A percentile compares a stretch with the other conserved stretches of the same genome.
phyloP scores from a whole-genome alignment of 306 rosid genomes.

The Cicer yamashitae region DNA sequence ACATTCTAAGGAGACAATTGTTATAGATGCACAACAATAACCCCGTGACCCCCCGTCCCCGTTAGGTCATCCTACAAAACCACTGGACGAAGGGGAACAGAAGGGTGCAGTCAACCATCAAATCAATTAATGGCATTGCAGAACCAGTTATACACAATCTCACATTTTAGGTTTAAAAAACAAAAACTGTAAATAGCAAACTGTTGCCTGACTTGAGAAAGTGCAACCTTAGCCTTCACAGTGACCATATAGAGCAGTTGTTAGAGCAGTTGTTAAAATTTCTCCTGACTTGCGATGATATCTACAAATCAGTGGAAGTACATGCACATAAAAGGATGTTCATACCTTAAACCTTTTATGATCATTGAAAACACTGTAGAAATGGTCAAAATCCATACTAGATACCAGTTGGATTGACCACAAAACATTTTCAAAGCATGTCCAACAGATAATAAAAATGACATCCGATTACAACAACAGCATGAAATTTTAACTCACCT shows the following conservation, averaged over 20 bases:
- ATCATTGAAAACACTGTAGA: slow-evolving; percentile 58
- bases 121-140: slow-evolving; percentile 50
- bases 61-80: slow-evolving; percentile 25
- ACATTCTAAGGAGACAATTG: slow-evolving; percentile 40
- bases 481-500: slow-evolving; percentile 67
- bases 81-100: slow-evolving; percentile 20
- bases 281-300: slow-evolving; percentile 92
- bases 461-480: slow-evolving; percentile 28
- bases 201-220: slow-evolving; percentile 92
- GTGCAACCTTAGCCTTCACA: slow-evolving; percentile 83
- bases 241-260: slow-evolving; percentile 91
- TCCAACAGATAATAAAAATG: slow-evolving; percentile 44
- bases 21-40: slow-evolving; percentile 7
- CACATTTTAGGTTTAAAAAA: slow-evolving; percentile 46
- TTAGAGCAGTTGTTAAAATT: slow-evolving; percentile 85
- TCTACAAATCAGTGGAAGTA: slow-evolving; percentile 95
- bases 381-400: slow-evolving; percentile 58
- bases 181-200: slow-evolving; percentile 70
- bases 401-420: slow-evolving; percentile 44
- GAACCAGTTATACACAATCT: slow-evolving; percentile 53
- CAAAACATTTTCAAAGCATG: slow-evolving; percentile 47
- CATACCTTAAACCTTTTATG: slow-evolving; percentile 60
- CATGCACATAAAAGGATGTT: slow-evolving; percentile 83
- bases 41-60: neutral
- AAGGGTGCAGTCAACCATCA: slow-evolving; percentile 48